Conservation (phyloP, 2,329 filamentous ascomycete species). For the Claviceps humidiphila region DNA sequence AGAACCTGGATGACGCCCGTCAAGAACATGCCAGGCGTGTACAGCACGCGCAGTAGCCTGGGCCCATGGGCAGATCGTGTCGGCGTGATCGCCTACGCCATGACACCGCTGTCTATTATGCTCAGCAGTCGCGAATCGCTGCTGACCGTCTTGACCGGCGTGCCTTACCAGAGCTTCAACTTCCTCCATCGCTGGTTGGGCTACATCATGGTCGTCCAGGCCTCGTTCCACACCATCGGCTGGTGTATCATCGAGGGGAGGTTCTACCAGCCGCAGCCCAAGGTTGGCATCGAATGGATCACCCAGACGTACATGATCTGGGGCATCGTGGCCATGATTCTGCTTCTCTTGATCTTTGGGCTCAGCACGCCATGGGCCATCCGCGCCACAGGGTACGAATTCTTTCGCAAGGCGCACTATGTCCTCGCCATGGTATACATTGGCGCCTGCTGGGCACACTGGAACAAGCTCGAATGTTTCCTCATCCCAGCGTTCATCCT, state of each 20-base stretch:
- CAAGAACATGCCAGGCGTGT: slow-evolving; percentile 36
- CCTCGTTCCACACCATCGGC: slow-evolving; percentile 53
- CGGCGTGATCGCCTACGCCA: slow-evolving; percentile 57
- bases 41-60: slow-evolving; percentile 52
- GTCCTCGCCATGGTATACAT: slow-evolving; percentile 62
- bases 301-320: slow-evolving; percentile 57
- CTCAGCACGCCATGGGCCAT: slow-evolving; percentile 46
- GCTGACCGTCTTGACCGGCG: slow-evolving; percentile 54
- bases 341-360: slow-evolving; percentile 48
- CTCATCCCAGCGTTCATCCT: slow-evolving; percentile 52
- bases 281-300: slow-evolving; percentile 42
- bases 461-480: slow-evolving; percentile 54
- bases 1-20: slow-evolving; percentile 58
- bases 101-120: slow-evolving; percentile 57
- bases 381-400: slow-evolving; percentile 57
- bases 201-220: slow-evolving; percentile 58
- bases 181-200: slow-evolving; percentile 68
- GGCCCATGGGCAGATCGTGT: slow-evolving; percentile 58
- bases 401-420: slow-evolving; percentile 64
- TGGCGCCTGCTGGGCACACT: slow-evolving; percentile 64
- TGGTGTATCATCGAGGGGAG: slow-evolving; percentile 55
- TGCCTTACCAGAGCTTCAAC: slow-evolving; percentile 66
- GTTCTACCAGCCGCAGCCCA: slow-evolving; percentile 61
- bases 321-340: slow-evolving; percentile 54
- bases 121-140: slow-evolving; percentile 58